phyloP scores from a whole-genome alignment of 164 flowering plant genomes.

The Hamamelis virginiana region DNA sequence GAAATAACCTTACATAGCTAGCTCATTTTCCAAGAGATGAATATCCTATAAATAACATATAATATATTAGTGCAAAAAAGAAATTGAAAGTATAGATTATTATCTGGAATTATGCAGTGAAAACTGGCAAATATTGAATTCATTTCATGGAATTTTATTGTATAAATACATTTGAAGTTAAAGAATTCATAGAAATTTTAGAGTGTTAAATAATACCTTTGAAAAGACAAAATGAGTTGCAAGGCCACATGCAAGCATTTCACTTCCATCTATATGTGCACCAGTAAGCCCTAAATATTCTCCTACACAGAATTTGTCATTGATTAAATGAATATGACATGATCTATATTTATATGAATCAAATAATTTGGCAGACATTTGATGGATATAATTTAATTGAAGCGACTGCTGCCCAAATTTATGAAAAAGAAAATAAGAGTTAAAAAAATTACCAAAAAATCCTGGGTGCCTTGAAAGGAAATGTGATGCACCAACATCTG shows the following conservation, averaged over 20 bases:
- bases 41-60: not conserved
- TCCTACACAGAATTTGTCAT: too few species aligned
- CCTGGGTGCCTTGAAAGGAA: conserved; percentile 31
- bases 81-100: not conserved
- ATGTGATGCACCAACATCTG: conserved; percentile 37
- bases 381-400: not conserved
- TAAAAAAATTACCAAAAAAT: conserved; percentile 22
- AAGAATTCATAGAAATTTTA: too few species aligned
- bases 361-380: not conserved
- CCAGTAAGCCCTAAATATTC: too few species aligned
- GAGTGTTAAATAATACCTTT: too few species aligned
- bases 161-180: too few species aligned
- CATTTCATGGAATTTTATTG: too few species aligned
- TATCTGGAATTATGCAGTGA: not conserved
- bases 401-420: not conserved
- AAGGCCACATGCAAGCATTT: too few species aligned
- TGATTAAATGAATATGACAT: too few species aligned
- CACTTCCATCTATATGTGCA: too few species aligned
- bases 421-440: not conserved
- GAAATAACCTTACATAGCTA: conserved; percentile 4
- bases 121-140: not conserved
- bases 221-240: too few species aligned
- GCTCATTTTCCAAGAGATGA: not conserved
- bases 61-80: too few species aligned
- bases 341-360: too few species aligned